A percentile compares a stretch with the other conserved stretches of the same genome.
phyloP scores from a whole-genome alignment of 345 rosid genomes.

The Firmiana major region DNA sequence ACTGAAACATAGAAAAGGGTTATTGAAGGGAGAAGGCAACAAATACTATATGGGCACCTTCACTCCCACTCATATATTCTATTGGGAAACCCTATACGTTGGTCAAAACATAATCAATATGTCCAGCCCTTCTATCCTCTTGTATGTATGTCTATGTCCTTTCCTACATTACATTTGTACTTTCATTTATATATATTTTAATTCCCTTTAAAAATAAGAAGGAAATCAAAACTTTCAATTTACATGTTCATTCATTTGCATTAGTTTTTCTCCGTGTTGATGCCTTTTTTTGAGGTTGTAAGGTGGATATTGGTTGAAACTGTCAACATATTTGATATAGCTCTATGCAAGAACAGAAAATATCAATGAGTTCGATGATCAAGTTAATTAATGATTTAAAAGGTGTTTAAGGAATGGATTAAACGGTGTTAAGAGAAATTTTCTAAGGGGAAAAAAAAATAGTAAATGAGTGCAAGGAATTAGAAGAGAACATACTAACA shows the following conservation, averaged over 20 bases:
- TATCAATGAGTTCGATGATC: too few relatives aligned
- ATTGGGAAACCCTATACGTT: not conserved
- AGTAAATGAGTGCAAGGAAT: not conserved
- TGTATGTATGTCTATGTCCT: not conserved
- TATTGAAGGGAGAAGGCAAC: not conserved
- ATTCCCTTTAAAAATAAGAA: too few relatives aligned
- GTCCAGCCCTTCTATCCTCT: not conserved
- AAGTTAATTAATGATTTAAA: too few relatives aligned
- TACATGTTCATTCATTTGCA: not conserved
- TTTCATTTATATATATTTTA: not conserved
- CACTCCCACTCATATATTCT: slow-evolving; percentile 11
- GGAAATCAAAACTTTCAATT: too few relatives aligned
- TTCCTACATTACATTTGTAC: not conserved
- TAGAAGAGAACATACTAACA: not conserved
- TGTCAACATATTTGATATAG: too few relatives aligned
- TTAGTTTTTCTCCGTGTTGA: not conserved
- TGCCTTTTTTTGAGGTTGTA: too few relatives aligned
- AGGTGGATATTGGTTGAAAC: too few relatives aligned
- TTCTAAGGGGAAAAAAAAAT: not conserved
- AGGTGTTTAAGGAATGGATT: too few relatives aligned
- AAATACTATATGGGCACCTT: not conserved
- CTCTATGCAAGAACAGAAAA: too few relatives aligned
- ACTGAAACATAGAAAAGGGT: not conserved
- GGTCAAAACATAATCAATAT: slow-evolving; percentile 17
- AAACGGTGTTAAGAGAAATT: too few relatives aligned